Percentiles rank a stretch among this genome's conserved stretches.
Conservation (phyloP, 495 filamentous ascomycete genomes). For the Jackrogersella multiformis region DNA sequence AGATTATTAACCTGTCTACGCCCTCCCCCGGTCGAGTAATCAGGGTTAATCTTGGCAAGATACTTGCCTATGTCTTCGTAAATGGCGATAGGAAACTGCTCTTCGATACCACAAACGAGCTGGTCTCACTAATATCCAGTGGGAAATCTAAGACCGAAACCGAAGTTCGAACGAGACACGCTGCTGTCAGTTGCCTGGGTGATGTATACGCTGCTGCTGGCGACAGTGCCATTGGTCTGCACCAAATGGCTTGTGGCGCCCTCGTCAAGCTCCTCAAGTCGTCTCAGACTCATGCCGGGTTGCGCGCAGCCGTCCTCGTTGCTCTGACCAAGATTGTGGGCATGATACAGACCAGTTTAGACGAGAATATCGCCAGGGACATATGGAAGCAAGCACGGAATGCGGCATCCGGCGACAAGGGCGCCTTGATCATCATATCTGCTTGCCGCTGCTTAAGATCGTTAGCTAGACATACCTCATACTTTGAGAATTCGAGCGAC, state of each 20-base stretch:
- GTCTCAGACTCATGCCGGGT: slow-evolving; percentile 79
- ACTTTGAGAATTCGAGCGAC: slow-evolving; percentile 90
- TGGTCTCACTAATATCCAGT: slow-evolving; percentile 76
- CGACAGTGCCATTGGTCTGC: slow-evolving; percentile 89
- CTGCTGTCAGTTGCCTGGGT: slow-evolving; percentile 87
- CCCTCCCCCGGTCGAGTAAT: slow-evolving; percentile 89
- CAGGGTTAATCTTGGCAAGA: slow-evolving; percentile 85
- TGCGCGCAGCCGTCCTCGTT: slow-evolving; percentile 83
- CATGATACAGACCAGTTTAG: slow-evolving; percentile 77
- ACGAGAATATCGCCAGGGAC: slow-evolving; percentile 86
- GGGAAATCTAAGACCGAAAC: slow-evolving; percentile 83
- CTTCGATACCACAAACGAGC: slow-evolving; percentile 92
- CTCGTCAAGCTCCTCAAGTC: slow-evolving; percentile 83
- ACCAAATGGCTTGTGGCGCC: slow-evolving; percentile 73
- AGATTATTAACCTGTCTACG: slow-evolving; percentile 85
- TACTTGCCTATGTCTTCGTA: slow-evolving; percentile 82
- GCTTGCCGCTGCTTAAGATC: slow-evolving; percentile 84
- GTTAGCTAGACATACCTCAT: slow-evolving; percentile 73
- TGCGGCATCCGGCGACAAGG: slow-evolving; percentile 80
- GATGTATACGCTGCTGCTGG: slow-evolving; percentile 89
- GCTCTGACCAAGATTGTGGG: slow-evolving; percentile 78
- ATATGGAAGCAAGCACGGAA: slow-evolving; percentile 91
- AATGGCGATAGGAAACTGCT: slow-evolving; percentile 91
- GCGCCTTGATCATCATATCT: slow-evolving; percentile 78
- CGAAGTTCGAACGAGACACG: slow-evolving; percentile 73